These are phyloP conservation scores for Paxillus involutus DNA, from an alignment of 768 basidiomycete species.

Conservation along the genomic window DNA sequence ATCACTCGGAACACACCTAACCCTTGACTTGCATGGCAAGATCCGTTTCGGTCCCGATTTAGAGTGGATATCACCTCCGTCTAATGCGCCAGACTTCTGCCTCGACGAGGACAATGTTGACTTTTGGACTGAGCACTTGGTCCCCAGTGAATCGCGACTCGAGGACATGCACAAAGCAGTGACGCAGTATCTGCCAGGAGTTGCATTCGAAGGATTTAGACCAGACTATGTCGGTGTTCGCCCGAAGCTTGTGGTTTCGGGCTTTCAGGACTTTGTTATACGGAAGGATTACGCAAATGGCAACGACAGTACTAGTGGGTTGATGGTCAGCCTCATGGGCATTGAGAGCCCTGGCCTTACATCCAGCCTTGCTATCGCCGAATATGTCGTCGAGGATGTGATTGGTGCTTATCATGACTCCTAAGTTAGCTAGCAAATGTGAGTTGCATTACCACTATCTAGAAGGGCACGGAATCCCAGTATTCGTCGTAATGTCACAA, in stretches of 20 bases:
- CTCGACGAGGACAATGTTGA: slow-evolving; percentile 51
- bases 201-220: slow-evolving; percentile 58
- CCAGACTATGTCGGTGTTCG: slow-evolving; percentile 86
- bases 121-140: slow-evolving; percentile 73
- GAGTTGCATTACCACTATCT: too few species aligned
- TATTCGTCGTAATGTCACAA: too few species aligned
- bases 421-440: too few species aligned
- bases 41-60: slow-evolving; percentile 93
- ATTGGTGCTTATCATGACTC: slow-evolving; percentile 19
- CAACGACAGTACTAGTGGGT: slow-evolving; percentile 24
- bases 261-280: slow-evolving; percentile 85
- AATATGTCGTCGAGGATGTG: slow-evolving; percentile 70
- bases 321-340: slow-evolving; percentile 82
- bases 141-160: slow-evolving; percentile 60
- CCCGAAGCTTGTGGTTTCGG: slow-evolving; percentile 82
- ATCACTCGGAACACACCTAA: slow-evolving; percentile 90
- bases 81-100: slow-evolving; percentile 25
- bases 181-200: slow-evolving; percentile 67
- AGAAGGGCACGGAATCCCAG: too few species aligned
- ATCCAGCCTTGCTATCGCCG: slow-evolving; percentile 81
- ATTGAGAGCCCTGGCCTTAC: slow-evolving; percentile 95
- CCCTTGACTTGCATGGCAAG: slow-evolving; percentile 80
- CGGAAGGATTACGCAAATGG: slow-evolving; percentile 59
- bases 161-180: slow-evolving; percentile 71
- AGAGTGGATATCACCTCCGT: slow-evolving; percentile 73